Conservation (phyloP, 257 asterid species). For the Pogostemon cablin region DNA sequence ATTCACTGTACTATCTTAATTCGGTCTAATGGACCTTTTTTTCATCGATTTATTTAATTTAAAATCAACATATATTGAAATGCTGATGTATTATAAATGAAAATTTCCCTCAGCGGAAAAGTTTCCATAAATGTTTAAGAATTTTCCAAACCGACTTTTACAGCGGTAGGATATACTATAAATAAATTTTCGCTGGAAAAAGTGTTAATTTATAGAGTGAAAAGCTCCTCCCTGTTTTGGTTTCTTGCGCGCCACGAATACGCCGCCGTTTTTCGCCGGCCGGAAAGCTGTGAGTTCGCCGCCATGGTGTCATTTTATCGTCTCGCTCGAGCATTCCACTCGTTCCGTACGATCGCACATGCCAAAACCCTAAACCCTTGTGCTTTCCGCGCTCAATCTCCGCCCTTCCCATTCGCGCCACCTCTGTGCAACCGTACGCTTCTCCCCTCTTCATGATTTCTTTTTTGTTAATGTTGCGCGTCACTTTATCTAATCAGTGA, state of each 20-base stretch:
- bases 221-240: not conserved
- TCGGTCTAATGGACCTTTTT: too few species aligned
- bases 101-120: too few species aligned
- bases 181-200: not conserved
- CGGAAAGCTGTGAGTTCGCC: slow-evolving; percentile 1
- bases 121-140: too few species aligned
- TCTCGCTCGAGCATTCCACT: slow-evolving; percentile 44
- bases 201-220: not conserved
- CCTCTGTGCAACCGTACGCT: slow-evolving; percentile 45
- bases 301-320: slow-evolving; percentile 60
- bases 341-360: slow-evolving; percentile 44
- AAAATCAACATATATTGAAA: too few species aligned
- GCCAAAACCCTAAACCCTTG: slow-evolving; percentile 56
- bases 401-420: slow-evolving; percentile 33
- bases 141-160: too few species aligned
- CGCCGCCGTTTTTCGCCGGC: slow-evolving; percentile 28
- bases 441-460: slow-evolving; percentile 8
- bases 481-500: not conserved
- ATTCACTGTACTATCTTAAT: too few species aligned
- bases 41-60: too few species aligned
- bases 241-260: slow-evolving; percentile 38
- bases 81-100: too few species aligned
- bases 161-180: too few species aligned
- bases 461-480: not conserved
- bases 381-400: slow-evolving; percentile 32